A percentile compares a stretch with the other conserved stretches of the same genome.
These are phyloP conservation scores for Meripilus lineatus DNA, from an alignment of 1,284 basidiomycete species.

Conservation along the genomic window DNA sequence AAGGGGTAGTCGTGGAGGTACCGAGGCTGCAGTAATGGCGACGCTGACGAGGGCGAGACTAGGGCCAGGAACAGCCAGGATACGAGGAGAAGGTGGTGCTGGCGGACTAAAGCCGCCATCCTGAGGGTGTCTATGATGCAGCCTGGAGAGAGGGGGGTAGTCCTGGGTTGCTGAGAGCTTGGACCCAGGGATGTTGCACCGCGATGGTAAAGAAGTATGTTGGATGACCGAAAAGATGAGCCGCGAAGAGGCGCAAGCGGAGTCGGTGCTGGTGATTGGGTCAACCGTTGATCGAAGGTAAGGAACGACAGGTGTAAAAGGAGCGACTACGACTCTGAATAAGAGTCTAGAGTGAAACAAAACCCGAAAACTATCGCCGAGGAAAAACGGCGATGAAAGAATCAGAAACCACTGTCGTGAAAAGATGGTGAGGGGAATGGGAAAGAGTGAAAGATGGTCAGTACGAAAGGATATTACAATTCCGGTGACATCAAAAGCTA, in stretches of 20 bases:
- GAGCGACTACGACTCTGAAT: background rate
- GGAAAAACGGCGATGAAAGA: too few species aligned
- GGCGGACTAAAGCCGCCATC: constrained; percentile 5
- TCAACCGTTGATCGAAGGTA: background rate
- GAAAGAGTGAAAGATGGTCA: too few species aligned
- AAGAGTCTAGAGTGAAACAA: background rate
- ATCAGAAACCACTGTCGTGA: too few species aligned
- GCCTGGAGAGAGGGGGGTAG: background rate
- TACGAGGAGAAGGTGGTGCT: background rate
- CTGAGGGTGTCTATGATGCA: background rate
- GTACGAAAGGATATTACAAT: too few species aligned
- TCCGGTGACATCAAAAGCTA: too few species aligned
- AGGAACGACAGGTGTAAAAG: background rate
- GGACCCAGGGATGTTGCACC: too few species aligned
- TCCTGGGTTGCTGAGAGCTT: background rate
- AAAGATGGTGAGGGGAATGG: background rate
- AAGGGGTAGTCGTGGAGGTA: background rate
- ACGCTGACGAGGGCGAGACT: background rate
- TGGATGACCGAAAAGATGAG: too few species aligned
- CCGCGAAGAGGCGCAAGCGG: background rate
- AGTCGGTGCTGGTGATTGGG: background rate
- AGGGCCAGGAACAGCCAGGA: background rate
- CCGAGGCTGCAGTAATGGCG: background rate
- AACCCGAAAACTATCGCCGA: background rate
- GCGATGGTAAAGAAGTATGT: too few species aligned